These are phyloP conservation scores for Carex arenaria DNA, from an alignment of 202 grass and related monocot genomes.

Conservation along the genomic window DNA sequence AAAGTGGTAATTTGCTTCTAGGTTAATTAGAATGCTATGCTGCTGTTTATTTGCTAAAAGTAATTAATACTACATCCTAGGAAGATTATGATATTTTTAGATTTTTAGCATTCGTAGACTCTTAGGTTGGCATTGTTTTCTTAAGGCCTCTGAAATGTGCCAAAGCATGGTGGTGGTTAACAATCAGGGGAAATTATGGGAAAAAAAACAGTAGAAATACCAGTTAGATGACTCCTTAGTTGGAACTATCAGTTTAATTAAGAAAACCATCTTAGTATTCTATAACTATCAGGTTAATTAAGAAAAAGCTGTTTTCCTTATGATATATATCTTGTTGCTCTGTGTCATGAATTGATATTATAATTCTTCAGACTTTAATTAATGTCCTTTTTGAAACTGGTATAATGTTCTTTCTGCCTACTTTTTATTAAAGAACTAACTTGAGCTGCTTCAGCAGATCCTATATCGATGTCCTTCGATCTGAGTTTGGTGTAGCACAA, in stretches of 20 bases:
- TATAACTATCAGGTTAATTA: neutral
- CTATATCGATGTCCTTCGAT: neutral
- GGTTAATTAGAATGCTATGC: neutral
- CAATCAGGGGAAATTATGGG: neutral
- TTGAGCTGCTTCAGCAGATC: neutral
- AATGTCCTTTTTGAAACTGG: neutral
- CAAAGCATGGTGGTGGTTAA: neutral
- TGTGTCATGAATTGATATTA: neutral
- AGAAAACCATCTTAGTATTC: neutral
- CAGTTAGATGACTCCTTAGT: neutral
- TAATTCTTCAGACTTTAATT: neutral
- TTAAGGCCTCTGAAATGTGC: neutral
- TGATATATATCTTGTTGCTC: conserved; percentile 3
- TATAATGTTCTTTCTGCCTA: neutral
- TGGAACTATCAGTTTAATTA: no score
- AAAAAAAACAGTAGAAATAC: neutral
- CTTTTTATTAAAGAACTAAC: neutral
- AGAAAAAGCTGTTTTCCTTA: neutral
- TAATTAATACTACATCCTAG: neutral
- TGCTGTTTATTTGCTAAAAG: neutral
- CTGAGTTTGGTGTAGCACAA: neutral
- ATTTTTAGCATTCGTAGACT: no score
- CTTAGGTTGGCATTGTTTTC: no score
- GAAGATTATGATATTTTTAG: neutral
- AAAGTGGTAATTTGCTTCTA: neutral